Evolutionary conservation across 2,329 filamentous ascomycete genomes (phyloP), one percentile per base, ranked within the genome.

Genomic region (Monosporascus sp.): DNA sequence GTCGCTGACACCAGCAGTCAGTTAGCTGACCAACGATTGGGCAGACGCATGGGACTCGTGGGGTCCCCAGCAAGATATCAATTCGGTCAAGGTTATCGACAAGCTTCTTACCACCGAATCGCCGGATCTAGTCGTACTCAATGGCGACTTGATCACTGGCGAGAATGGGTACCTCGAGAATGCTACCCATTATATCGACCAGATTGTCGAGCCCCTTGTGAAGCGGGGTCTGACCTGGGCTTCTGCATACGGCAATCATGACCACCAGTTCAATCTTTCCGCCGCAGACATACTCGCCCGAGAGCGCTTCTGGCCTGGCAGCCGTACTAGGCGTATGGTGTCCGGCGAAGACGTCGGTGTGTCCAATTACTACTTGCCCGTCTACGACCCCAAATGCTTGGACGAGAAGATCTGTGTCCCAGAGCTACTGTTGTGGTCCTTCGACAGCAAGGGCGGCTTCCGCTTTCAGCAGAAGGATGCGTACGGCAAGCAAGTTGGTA

Each of bases 181-280:
- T 60, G 73, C 75, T 24, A 83, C 80, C 0, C 60, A 68, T 7
- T 85, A 86, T 51, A 53, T 88, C 3, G 81, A 88, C 58, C 68
- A 77, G 59, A 77, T 87, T 9, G 80, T 87, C 1, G 68, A 62
- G 2, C 85, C 84, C 0, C 68, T 90, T 0, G 71, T 86, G 0
- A 58, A 77, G 3, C 76, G 78, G 17, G 72, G 73, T 7, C 63
- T 87, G 0, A 74, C 75, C 0, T 90, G 85, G 81, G 85, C 85
- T 2, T 84, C 82, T 0, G 85, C 85, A 0, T 89, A 89, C 57
- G 87, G 87, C 0, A 89, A 89, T 53, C 87, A 90, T 60, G 87
- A 90, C 58, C 77, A 78, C 47, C 70, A 80, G 37, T 79, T 73
- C 62, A 86, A 86, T 56, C 67, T 87, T 8, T 79, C 78, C 0